A percentile compares a stretch with the other conserved stretches of the same genome.
Conservation (phyloP, 2,329 filamentous ascomycete species). For the Beauveria australis region DNA sequence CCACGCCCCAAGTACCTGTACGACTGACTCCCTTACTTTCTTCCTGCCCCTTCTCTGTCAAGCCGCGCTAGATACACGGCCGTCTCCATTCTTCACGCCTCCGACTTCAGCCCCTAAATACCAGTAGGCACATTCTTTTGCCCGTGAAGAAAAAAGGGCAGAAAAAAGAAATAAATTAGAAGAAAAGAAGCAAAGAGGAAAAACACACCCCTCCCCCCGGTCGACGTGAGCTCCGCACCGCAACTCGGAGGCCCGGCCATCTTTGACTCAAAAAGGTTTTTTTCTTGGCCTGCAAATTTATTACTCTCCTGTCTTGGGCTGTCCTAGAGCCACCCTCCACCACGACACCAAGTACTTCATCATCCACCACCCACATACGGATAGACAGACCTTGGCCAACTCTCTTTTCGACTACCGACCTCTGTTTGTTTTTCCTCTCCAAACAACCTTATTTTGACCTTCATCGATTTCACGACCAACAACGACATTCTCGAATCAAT, state of each 20-base stretch:
- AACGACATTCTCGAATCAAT: neutral
- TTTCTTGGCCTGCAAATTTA: neutral
- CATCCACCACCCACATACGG: conserved; percentile 1
- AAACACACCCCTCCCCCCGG: conserved; percentile 6
- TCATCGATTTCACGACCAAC: neutral
- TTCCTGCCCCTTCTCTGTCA: neutral
- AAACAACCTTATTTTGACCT: neutral
- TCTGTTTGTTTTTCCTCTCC: neutral
- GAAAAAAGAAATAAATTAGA: conserved; percentile 8
- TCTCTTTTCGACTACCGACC: neutral
- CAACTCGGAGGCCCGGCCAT: conserved; percentile 6
- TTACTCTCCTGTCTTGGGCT: neutral
- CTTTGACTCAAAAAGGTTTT: conserved; percentile 8
- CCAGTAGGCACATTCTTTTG: neutral
- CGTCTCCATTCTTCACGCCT: neutral
- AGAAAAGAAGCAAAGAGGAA: conserved; percentile 12
- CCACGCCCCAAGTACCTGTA: neutral
- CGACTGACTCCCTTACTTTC: neutral
- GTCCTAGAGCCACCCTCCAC: neutral
- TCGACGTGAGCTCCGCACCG: conserved; percentile 1
- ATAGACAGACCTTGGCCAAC: neutral
- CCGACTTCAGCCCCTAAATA: neutral
- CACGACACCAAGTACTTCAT: conserved; percentile 8
- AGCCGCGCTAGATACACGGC: conserved; percentile 5
- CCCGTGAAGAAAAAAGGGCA: neutral